Conservation (phyloP, 257 asterid species). For the Orobanche coerulescens region DNA sequence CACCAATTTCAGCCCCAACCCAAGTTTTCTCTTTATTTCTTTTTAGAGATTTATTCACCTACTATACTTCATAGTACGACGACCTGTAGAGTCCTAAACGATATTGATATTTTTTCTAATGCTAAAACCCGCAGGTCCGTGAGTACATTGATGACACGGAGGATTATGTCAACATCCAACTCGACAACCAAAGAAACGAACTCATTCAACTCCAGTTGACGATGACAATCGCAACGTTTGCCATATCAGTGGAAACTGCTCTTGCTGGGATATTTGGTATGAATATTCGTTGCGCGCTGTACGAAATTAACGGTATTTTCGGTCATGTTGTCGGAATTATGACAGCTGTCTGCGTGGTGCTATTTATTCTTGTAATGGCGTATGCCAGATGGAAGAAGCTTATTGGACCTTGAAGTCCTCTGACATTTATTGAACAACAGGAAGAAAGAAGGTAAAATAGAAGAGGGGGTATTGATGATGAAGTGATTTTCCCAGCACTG, state of each 20-base stretch:
- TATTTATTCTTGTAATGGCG: slow-evolving; percentile 55
- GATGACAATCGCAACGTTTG: slow-evolving; percentile 69
- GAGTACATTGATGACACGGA: slow-evolving; percentile 91
- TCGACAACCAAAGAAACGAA: slow-evolving; percentile 84
- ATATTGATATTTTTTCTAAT: slow-evolving; percentile 2
- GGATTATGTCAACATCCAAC: slow-evolving; percentile 87
- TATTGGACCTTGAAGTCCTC: slow-evolving; percentile 47
- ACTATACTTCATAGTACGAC: not conserved
- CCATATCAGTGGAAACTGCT: slow-evolving; percentile 54
- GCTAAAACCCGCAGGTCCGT: slow-evolving; percentile 49
- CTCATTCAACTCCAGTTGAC: slow-evolving; percentile 84
- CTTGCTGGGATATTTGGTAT: slow-evolving; percentile 70
- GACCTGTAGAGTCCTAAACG: not conserved
- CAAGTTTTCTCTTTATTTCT: not conserved
- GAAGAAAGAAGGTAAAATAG: not conserved
- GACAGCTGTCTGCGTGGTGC: slow-evolving; percentile 36
- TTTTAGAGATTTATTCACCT: not conserved
- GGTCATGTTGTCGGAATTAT: slow-evolving; percentile 28
- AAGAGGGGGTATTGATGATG: slow-evolving; percentile 6
- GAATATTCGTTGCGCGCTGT: slow-evolving; percentile 61
- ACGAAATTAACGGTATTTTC: slow-evolving; percentile 29
- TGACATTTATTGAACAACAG: not conserved
- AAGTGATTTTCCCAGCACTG: not conserved
- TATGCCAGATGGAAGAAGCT: slow-evolving; percentile 93
- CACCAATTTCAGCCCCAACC: not conserved